Evolutionary conservation across 306 rosid genomes (phyloP).

Genomic region (Gleditsia sinensis): DNA sequence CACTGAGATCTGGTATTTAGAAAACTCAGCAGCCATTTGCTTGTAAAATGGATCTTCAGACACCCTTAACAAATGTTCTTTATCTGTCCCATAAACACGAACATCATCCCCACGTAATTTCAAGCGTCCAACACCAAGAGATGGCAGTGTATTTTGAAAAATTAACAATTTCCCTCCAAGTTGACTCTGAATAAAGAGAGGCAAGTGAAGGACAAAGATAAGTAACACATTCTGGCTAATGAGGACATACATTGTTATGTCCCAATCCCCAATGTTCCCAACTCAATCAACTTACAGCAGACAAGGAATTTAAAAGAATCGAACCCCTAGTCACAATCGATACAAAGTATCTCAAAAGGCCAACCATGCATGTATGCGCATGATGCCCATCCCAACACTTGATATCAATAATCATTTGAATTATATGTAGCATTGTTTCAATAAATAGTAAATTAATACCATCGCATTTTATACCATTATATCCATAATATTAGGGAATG

Average conservation of each 20-base stretch:
- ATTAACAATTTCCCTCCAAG: constrained; percentile 96
- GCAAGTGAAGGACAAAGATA: neutral
- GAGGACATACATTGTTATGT: neutral
- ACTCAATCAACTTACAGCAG: neutral
- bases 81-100: constrained; percentile 95
- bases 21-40: constrained; percentile 99
- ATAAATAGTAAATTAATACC: neutral
- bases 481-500: neutral
- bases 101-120: constrained; percentile 96
- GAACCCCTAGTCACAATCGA: neutral
- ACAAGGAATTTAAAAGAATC: neutral
- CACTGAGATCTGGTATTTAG: constrained; percentile 87
- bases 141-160: constrained; percentile 94
- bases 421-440: neutral
- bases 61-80: constrained; percentile 78
- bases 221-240: neutral
- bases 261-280: neutral
- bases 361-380: neutral
- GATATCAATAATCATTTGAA: neutral
- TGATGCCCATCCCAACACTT: neutral
- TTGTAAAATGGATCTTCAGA: constrained; percentile 99
- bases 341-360: neutral
- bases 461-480: neutral
- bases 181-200: constrained; percentile 66
- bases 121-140: constrained; percentile 96